Percentiles rank a stretch among this genome's conserved stretches.
Evolutionary conservation across 1,284 basidiomycete species (phyloP).

Genomic region (Polyporus tsugae): DNA sequence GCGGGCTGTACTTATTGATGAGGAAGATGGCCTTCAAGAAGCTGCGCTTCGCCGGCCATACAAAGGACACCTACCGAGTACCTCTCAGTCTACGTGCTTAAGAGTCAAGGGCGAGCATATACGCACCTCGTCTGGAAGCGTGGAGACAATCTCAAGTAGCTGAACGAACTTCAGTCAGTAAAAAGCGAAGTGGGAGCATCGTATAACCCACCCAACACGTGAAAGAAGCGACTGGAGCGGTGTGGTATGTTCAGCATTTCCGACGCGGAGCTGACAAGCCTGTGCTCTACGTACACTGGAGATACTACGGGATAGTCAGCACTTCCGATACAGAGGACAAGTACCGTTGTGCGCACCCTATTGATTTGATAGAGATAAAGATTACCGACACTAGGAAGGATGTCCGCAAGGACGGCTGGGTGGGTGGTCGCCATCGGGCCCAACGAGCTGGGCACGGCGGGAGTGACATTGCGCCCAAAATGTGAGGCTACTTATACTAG

Average conservation of each 20-base stretch:
- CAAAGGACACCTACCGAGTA: neutral
- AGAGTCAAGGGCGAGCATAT: neutral
- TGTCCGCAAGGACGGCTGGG: neutral
- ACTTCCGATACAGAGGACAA: too few relatives aligned
- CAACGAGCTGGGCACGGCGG: neutral
- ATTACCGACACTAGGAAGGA: neutral
- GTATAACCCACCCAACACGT: neutral
- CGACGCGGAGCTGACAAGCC: neutral
- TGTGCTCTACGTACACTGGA: neutral
- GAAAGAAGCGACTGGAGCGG: neutral
- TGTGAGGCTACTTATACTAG: neutral
- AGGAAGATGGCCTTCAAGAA: constrained; percentile 6
- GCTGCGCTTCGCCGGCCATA: constrained; percentile 3
- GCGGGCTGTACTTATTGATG: constrained; percentile 2
- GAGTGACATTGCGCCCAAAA: neutral
- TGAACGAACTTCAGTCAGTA: neutral
- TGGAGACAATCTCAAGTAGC: neutral
- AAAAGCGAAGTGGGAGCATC: neutral
- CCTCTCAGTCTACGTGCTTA: neutral
- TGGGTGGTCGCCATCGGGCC: neutral
- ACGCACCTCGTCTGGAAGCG: constrained; percentile 3
- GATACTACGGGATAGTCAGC: neutral
- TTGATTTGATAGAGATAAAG: constrained; percentile 5
- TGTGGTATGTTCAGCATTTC: too few relatives aligned
- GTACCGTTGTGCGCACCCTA: neutral